Evolutionary conservation across 192 early-diverging fungal genomes (phyloP), one percentile per base, ranked within the genome.

Genomic region (Ambispora gerdemannii): DNA sequence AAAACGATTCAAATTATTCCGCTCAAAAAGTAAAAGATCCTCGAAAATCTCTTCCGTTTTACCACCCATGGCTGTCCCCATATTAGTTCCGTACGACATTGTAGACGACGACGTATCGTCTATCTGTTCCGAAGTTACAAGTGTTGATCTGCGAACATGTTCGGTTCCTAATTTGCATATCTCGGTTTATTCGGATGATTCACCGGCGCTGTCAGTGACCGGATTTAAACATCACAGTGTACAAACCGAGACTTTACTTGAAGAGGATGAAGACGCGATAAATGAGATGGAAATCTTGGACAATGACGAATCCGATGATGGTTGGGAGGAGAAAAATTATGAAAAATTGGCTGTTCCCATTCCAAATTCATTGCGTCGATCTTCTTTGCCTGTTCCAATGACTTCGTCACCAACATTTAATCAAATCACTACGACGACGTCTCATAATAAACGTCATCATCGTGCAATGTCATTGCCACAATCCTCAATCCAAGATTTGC

Each of bases 181-280:
- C 24, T 0, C 62, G 15, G 6, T 15, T 15, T 36, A 1, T 47
- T 65, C 20, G 22, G 35, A 56, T 8, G 36, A 56, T 35, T 38
- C 53, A 0, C 27, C 51, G 11, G 47, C 63, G 3, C 24, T 67
- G n/a, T 27, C 38, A 34, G 0, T 31, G n/a, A 33, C 28, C 4
- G 28, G 24, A 15, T 10, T 28, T 8, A 24, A 17, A 6, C 6
- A 11, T 49, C 38, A 32, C 20, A 19, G 24, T 0, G 3, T 13
- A 1, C 33, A 33, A 17, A 17, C 15, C 17, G 47, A 28, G 30
- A 67, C 25, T 6, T 4, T 66, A 31, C 43, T 30, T 8, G 78
- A 76, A 0, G 78, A 77, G 0, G 75, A 80, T 13, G 78, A 80
- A 15, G 78, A 77, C 0, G 70, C 1, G 78, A 80, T 31, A 73